Conservation (phyloP, 23 red algal genomes). For the Porphyridium purpureum region DNA sequence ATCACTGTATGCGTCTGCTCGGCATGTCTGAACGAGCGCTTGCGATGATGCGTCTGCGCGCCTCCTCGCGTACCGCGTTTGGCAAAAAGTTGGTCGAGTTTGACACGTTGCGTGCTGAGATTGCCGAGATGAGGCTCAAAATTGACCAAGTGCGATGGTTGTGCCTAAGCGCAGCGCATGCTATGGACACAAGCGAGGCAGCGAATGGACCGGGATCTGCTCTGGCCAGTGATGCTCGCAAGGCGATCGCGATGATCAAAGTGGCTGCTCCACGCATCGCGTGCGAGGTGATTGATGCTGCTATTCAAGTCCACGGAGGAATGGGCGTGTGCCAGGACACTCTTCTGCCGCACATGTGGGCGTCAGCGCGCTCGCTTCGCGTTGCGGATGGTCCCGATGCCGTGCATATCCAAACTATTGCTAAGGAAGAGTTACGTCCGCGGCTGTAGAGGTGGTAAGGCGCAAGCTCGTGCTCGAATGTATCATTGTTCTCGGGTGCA, state of each 20-base stretch:
- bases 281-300: constrained; percentile 36
- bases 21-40: constrained; percentile 41
- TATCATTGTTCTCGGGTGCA: no score
- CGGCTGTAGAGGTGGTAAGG: no score
- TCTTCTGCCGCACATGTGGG: constrained; percentile 24
- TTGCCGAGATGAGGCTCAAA: constrained; percentile 34
- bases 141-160: constrained; percentile 30
- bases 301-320: constrained; percentile 62
- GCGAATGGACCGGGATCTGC: no score
- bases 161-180: constrained; percentile 1
- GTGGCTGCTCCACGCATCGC: constrained; percentile 25
- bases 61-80: constrained; percentile 21
- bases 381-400: constrained; percentile 91
- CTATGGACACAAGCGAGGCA: constrained; percentile 2
- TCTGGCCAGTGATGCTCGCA: constrained; percentile 1
- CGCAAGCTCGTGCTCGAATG: no score
- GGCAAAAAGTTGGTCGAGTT: constrained; percentile 23
- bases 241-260: constrained; percentile 38
- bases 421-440: constrained; percentile 6
- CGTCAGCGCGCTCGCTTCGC: constrained; percentile 34
- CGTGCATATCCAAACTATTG: constrained; percentile 21
- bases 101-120: constrained; percentile 23
- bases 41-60: constrained; percentile 18
- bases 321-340: constrained; percentile 62
- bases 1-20: constrained; percentile 82